Conservation (phyloP, 176 grass and related monocot genomes). For the Oryza rufipogon region DNA sequence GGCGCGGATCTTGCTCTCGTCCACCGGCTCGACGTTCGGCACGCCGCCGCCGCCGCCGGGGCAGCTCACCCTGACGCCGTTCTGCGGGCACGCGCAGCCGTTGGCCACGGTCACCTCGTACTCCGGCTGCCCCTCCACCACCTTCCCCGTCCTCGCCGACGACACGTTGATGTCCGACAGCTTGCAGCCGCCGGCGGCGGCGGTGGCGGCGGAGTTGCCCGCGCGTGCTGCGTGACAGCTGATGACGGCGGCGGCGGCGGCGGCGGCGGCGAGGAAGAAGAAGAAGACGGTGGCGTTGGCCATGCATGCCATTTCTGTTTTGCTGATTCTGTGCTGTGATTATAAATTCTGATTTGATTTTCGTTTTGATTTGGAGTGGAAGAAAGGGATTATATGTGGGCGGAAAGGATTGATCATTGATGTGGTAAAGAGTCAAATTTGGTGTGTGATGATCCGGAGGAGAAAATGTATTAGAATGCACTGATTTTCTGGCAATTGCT, state of each 20-base stretch:
- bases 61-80: neutral
- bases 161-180: neutral
- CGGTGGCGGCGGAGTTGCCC: no score
- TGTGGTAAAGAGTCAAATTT: no score
- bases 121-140: neutral
- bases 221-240: no score
- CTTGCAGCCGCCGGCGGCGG: neutral
- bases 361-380: no score
- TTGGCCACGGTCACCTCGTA: neutral
- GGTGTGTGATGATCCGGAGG: no score
- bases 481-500: no score
- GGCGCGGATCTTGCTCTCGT: neutral
- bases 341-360: no score
- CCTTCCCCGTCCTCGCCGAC: neutral
- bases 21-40: neutral
- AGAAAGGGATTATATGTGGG: no score
- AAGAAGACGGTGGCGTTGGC: neutral
- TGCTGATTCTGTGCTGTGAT: no score
- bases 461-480: no score
- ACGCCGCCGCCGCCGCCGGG: neutral
- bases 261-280: neutral
- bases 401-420: no score
- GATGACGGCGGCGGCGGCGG: no score
- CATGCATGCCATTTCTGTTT: neutral
- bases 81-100: conserved; percentile 22